A percentile compares a stretch with the other conserved stretches of the same genome.
phyloP scores from a whole-genome alignment of 495 filamentous ascomycete genomes.

The Endocarpon pusillum region DNA sequence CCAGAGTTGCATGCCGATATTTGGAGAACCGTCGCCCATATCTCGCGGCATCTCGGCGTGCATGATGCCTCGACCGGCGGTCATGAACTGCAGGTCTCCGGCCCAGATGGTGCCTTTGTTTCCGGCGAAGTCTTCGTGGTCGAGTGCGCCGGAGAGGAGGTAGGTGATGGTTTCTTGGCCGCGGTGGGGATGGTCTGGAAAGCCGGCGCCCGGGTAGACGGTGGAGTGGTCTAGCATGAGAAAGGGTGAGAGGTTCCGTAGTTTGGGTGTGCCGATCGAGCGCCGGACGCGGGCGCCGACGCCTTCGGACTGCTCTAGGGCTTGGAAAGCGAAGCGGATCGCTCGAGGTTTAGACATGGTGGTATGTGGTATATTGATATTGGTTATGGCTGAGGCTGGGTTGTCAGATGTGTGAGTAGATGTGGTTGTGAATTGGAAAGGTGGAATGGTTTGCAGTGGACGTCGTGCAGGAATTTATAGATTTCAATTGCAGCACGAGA shows the following conservation, averaged over 20 bases:
- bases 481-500: no score
- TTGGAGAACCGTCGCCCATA: conserved; percentile 56
- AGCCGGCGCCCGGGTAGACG: conserved; percentile 64
- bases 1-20: conserved; percentile 87
- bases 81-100: conserved; percentile 96
- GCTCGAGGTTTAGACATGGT: conserved; percentile 55
- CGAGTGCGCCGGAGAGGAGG: conserved; percentile 62
- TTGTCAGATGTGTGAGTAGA: no score
- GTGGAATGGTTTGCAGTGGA: no score
- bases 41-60: conserved; percentile 92
- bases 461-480: no score
- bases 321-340: conserved; percentile 68
- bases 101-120: conserved; percentile 69
- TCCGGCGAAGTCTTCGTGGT: conserved; percentile 93
- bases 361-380: conserved; percentile 13
- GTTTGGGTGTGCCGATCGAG: conserved; percentile 67
- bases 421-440: no score
- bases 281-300: conserved; percentile 77
- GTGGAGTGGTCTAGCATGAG: conserved; percentile 95
- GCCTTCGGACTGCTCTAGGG: conserved; percentile 75
- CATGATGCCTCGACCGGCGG: conserved; percentile 80
- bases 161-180: conserved; percentile 87
- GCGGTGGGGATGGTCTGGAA: conserved; percentile 71
- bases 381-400: no score
- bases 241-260: conserved; percentile 83